Evolutionary conservation across 352 stramenopile genomes (phyloP).

Genomic region (Globisporangium splendens): DNA sequence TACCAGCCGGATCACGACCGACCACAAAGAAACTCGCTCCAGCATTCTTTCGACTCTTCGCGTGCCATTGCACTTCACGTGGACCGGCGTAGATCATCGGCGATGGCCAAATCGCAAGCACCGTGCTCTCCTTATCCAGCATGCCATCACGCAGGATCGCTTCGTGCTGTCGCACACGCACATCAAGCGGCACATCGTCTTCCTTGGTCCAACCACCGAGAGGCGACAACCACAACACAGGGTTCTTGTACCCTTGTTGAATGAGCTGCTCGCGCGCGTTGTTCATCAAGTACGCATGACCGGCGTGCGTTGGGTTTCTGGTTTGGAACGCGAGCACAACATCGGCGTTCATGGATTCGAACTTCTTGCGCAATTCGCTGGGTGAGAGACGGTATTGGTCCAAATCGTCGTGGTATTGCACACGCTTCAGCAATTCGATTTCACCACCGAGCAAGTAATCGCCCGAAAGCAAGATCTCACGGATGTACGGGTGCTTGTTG

Average conservation of each 20-base stretch:
- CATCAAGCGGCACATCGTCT: conserved; percentile 97
- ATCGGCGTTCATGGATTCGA: conserved; percentile 93
- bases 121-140: conserved; percentile 95
- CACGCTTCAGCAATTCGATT: conserved; percentile 93
- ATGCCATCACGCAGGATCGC: conserved; percentile 90
- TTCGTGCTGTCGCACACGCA: conserved; percentile 97
- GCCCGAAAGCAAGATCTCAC: conserved; percentile 93
- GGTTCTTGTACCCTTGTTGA: conserved; percentile 93
- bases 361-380: conserved; percentile 91
- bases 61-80: conserved; percentile 98
- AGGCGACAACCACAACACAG: conserved; percentile 96
- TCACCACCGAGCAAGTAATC: conserved; percentile 96
- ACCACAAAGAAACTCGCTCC: conserved; percentile 98
- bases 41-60: conserved; percentile 95
- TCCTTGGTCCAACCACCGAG: conserved; percentile 98
- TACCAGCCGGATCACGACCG: conserved; percentile 95
- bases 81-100: conserved; percentile 99
- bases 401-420: conserved; percentile 96
- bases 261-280: conserved; percentile 94
- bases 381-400: conserved; percentile 96
- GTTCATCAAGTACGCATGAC: conserved; percentile 98
- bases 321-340: conserved; percentile 98
- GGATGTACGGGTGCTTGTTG: conserved; percentile 95
- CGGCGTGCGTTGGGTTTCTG: conserved; percentile 96
- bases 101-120: conserved; percentile 98